Evolutionary conservation across 179 eudicot species (phyloP).

Genomic region (Patellifolia procumbens): DNA sequence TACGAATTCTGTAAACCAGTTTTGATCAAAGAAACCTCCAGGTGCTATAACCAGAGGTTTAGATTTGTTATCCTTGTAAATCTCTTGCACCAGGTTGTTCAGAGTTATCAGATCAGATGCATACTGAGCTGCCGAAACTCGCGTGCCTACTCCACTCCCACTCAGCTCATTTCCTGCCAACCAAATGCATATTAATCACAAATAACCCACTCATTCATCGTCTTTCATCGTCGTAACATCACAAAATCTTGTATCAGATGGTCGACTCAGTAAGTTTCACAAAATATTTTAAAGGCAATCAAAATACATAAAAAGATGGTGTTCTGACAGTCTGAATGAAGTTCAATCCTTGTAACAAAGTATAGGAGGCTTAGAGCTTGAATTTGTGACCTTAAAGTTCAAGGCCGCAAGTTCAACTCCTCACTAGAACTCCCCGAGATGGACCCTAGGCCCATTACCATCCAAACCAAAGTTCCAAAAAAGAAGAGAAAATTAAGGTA

Average conservation of each 20-base stretch:
- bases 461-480: no score
- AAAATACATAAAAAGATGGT: no score
- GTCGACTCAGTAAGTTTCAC: no score
- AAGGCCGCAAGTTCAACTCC: no score
- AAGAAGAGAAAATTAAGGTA: neutral
- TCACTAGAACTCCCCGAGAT: no score
- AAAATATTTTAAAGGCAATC: no score
- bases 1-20: slow-evolving; percentile 68
- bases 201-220: neutral
- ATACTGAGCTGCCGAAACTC: slow-evolving; percentile 69
- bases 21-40: slow-evolving; percentile 72
- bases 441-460: no score
- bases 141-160: slow-evolving; percentile 74
- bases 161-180: slow-evolving; percentile 78
- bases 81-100: slow-evolving; percentile 42
- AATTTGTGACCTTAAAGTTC: no score
- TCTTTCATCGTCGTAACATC: neutral
- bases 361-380: no score
- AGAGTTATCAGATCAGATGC: slow-evolving; percentile 53
- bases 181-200: slow-evolving; percentile 1
- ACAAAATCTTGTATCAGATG: no score
- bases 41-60: slow-evolving; percentile 72
- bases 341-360: no score
- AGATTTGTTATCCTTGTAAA: slow-evolving; percentile 37
- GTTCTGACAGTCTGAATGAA: no score